phyloP scores from a whole-genome alignment of 2,329 filamentous ascomycete species.

The Blumeria hordei region DNA sequence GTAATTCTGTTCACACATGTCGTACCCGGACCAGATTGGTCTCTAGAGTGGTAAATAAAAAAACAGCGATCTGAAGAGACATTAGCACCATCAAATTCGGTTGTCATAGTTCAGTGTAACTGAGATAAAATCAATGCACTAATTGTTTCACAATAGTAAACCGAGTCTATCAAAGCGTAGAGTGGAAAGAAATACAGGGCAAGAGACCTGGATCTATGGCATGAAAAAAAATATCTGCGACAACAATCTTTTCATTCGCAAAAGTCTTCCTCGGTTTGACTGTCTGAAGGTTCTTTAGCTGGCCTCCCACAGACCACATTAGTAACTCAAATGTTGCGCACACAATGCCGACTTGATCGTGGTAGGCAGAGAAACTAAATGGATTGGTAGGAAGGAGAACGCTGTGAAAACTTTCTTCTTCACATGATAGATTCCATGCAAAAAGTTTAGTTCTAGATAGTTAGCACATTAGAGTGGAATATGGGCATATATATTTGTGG shows the following conservation, averaged over 20 bases:
- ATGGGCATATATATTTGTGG: no score
- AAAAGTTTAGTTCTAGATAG: constrained; percentile 2
- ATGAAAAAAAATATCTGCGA: constrained; percentile 1
- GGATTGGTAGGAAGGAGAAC: constrained; percentile 4
- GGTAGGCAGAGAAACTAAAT: constrained; percentile 2
- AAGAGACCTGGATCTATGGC: neutral
- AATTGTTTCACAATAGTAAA: neutral
- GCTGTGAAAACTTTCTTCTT: neutral
- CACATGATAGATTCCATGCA: constrained; percentile 3
- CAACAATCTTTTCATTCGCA: neutral
- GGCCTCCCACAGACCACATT: constrained; percentile 7
- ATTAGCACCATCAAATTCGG: neutral
- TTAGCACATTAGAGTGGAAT: no score
- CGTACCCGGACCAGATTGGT: neutral
- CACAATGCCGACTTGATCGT: constrained; percentile 6
- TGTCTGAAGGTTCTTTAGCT: constrained; percentile 3
- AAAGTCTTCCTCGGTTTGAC: neutral
- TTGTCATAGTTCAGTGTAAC: neutral
- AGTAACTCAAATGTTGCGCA: constrained; percentile 4
- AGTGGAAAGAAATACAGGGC: neutral
- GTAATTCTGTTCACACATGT: neutral
- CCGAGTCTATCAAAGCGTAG: neutral
- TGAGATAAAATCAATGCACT: neutral
- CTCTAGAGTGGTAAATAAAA: neutral
- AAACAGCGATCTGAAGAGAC: neutral